phyloP scores from a whole-genome alignment of 352 stramenopile species.

The Globisporangium solare region DNA sequence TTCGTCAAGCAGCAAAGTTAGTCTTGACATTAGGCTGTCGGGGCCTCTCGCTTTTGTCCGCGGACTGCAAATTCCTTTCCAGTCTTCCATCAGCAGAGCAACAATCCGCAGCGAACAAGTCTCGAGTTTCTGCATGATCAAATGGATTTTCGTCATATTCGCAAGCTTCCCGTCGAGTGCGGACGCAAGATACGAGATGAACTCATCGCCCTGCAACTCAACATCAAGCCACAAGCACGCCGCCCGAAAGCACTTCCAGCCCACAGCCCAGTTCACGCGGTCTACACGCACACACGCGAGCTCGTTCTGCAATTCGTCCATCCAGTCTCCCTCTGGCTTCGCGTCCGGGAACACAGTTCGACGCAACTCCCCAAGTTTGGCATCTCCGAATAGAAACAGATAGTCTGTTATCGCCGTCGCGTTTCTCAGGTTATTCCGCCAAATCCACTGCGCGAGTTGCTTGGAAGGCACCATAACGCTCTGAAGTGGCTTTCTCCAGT shows the following conservation, averaged over 20 bases:
- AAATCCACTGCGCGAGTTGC: conserved; percentile 19
- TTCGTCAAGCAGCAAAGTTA: conserved; percentile 29
- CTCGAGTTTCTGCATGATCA: conserved; percentile 32
- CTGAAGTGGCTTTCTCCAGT: conserved; percentile 21
- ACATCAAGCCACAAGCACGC: conserved; percentile 59
- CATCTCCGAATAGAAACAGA: conserved; percentile 30
- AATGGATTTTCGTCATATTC: conserved; percentile 23
- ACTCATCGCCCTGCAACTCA: conserved; percentile 19
- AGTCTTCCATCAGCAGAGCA: conserved; percentile 39
- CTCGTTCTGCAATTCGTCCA: conserved; percentile 27
- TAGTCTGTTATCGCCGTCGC: conserved; percentile 19
- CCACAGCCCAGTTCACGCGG: conserved; percentile 39
- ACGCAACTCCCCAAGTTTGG: conserved; percentile 16
- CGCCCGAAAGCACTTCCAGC: conserved; percentile 65
- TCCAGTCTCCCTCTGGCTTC: conserved; percentile 19
- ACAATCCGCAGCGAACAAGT: conserved; percentile 19
- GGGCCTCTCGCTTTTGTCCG: not conserved
- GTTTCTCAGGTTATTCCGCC: conserved; percentile 4
- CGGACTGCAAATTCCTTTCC: conserved; percentile 20
- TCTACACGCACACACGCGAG: conserved; percentile 20
- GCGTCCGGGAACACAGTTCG: conserved; percentile 4
- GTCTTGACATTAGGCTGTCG: not conserved
- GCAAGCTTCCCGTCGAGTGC: conserved; percentile 59
- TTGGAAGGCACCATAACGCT: conserved; percentile 12
- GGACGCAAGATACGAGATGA: conserved; percentile 35